These are phyloP conservation scores for Monotropa hypopitys DNA, from an alignment of 179 eudicot species.

Conservation along the genomic window DNA sequence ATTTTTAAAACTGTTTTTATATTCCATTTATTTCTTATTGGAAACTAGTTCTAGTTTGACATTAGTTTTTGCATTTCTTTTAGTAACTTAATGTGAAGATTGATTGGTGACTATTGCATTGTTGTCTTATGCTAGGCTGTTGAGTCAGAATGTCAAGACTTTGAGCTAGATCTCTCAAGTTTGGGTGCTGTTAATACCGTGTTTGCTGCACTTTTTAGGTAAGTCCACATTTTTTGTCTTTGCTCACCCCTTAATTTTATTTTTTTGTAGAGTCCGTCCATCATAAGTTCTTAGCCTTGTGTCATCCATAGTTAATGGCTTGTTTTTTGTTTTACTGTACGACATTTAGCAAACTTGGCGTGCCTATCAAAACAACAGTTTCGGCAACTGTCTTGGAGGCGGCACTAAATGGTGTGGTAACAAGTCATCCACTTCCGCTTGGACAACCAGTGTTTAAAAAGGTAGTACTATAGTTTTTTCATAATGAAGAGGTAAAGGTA, in stretches of 20 bases:
- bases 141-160: constrained; percentile 81
- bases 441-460: constrained; percentile 60
- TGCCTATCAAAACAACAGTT: constrained; percentile 91
- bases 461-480: constrained; percentile 23
- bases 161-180: constrained; percentile 96
- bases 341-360: constrained; percentile 75
- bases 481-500: background rate
- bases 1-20: background rate
- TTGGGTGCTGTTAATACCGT: constrained; percentile 88
- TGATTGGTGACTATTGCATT: background rate
- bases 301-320: background rate
- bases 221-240: background rate
- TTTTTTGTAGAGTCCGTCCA: background rate
- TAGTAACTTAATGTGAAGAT: background rate
- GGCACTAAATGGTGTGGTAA: constrained; percentile 75
- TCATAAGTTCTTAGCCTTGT: background rate
- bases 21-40: background rate
- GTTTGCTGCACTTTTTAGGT: constrained; percentile 97
- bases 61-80: background rate
- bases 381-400: constrained; percentile 91
- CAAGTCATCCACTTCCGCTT: constrained; percentile 47
- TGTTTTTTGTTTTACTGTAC: constrained; percentile 1
- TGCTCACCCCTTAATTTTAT: background rate
- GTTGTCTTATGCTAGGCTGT: constrained; percentile 51
- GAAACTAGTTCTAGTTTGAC: background rate